Evolutionary conservation across 1,139 yeast genomes (phyloP), one percentile per base, ranked within the genome.

Genomic region (Pichia sp.): DNA sequence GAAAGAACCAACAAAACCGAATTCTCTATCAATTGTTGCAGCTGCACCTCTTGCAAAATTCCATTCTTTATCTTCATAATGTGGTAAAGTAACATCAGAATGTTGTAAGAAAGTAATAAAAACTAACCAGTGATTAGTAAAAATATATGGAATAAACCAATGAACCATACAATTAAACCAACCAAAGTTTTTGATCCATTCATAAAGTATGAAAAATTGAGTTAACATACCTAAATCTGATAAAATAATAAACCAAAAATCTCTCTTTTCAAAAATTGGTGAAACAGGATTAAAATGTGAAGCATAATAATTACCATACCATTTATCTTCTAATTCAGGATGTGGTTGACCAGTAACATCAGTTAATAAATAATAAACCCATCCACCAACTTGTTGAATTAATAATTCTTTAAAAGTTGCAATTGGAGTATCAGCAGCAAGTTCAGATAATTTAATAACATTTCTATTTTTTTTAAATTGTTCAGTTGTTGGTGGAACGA

Each of bases 41-140:
- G 82, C 82, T 37, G 83, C 83, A 58, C 83, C 83, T 63, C 81
- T 70, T 35, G 82, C 82, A 56, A 78, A 78, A 45, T 70, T 77
- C 83, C 83, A 78, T 61, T 76, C 78, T 37, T 62, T 56, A 47
- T 74, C 71, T 49, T 71, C 73, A 59, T 78, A 78, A 60, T 78
- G 83, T 36, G 83, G 82, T 71, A 78, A 69, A 35, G 67, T 55
- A 28, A 78, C 71, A 55, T 77, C 81, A 11, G 82, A 72, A 59
- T 78, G 83, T 65, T 78, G 83, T 57, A 78, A 70, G 59, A 64
- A 78, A 30, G 83, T 78, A 52, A 78, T 76, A 56, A 78, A 76
- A 32, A 77, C 83, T 55, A 78, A 67, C 83, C 83, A 78, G 62
- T 78, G 82, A 68, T 78, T 78, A 46, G 76, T 78, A 60, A 71